Conservation (phyloP, 2,329 filamentous ascomycete genomes). For the Trichoderma simmonsii region DNA sequence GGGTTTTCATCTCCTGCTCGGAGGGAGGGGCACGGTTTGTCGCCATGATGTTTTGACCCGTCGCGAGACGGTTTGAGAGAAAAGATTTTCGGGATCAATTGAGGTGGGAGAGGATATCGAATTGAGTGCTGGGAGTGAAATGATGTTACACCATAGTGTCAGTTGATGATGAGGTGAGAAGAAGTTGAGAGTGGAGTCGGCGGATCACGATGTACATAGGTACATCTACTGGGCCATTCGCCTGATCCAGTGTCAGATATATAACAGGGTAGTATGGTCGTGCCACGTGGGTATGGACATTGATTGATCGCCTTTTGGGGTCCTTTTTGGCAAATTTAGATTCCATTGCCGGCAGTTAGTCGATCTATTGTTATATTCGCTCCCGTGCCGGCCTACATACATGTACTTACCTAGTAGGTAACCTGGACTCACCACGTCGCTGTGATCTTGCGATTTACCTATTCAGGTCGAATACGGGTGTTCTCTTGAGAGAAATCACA, state of each 20-base stretch:
- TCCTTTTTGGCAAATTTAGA: background rate
- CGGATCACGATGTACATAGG: background rate
- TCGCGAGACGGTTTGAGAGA: no score
- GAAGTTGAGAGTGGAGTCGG: constrained; percentile 10
- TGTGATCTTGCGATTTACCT: background rate
- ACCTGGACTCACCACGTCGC: background rate
- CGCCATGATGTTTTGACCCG: background rate
- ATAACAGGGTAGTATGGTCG: background rate
- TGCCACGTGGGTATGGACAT: background rate
- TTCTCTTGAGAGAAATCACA: background rate
- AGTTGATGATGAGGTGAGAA: background rate
- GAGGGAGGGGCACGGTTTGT: constrained; percentile 7
- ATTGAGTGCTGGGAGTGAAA: background rate
- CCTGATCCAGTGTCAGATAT: background rate
- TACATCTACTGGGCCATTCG: background rate
- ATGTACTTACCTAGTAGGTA: background rate
- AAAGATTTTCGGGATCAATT: background rate
- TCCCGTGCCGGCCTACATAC: background rate
- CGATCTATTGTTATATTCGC: background rate
- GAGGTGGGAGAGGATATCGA: background rate
- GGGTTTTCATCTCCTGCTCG: constrained; percentile 32
- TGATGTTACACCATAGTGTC: background rate
- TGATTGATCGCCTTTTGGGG: background rate
- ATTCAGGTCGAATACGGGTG: background rate
- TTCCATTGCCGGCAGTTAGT: background rate